Evolutionary conservation across 257 asterid genomes (phyloP), one percentile per base, ranked within the genome.

Genomic region (Gentiana straminea): DNA sequence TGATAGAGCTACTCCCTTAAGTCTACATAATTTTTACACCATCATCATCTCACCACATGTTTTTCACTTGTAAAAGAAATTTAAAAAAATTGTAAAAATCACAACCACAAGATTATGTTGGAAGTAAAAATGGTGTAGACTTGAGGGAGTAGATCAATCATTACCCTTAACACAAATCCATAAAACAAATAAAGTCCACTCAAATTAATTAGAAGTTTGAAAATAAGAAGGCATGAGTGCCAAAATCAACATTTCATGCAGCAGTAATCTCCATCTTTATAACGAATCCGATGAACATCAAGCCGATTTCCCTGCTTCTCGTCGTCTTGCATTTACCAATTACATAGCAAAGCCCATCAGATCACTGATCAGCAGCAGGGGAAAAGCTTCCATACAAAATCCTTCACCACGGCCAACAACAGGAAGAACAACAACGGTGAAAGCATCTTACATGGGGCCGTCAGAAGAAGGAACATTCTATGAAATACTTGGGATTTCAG

Each of bases 401-500:
- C 15, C 62, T 2, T 15, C 55, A 50, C 57, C 66, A 62, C 36
- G 52, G 7, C 35, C n/a, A 51, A 66, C 49, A 8, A 52, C 67
- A 67, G 73, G 8, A 6, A 60, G 49, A 3, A 54, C 64, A 65
- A 77, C 53, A 59, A 70, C 24, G 35, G 55, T 69, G 0, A 38
- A 24, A 43, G 69, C 73, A 12, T 36, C 37, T 10, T 73, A 71
- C 51, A 55, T 73, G 0, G 77, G 73, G 11, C 13, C 65, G 56
- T 54, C 12, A 47, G 39, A 35, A 8, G 24, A 11, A 11, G 85
- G 64, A 70, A 58, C 78, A 7, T 73, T 68, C 69, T 82, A 82
- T 65, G 68, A 82, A 46, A 6, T 77, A 68, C 73, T 82, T 62
- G 91, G 84, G 37, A 69, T 82, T 4, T 34, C 74, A 8, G 86